Conservation (phyloP, 768 basidiomycete species). For the Mycena venus region DNA sequence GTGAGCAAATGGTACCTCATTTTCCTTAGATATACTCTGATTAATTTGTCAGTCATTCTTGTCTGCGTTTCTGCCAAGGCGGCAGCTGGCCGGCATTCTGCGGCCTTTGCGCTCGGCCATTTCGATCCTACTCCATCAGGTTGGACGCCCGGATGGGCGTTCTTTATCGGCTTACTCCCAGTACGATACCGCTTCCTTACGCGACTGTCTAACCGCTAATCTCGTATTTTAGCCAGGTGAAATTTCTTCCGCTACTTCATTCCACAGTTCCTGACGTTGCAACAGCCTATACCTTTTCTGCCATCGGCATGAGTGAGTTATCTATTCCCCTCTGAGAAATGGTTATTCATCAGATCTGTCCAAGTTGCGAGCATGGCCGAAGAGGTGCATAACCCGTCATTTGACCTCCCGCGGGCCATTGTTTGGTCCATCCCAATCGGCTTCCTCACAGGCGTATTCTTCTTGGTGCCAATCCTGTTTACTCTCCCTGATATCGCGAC, state of each 20-base stretch:
- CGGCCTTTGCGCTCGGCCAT: slow-evolving; percentile 67
- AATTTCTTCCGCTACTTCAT: not conserved
- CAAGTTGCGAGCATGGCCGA: slow-evolving; percentile 76
- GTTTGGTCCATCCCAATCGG: slow-evolving; percentile 68
- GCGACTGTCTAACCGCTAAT: not conserved
- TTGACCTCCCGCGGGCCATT: slow-evolving; percentile 69
- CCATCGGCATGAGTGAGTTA: slow-evolving; percentile 72
- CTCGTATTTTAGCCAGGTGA: slow-evolving; percentile 52
- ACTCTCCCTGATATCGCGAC: slow-evolving; percentile 71
- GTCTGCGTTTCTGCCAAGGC: slow-evolving; percentile 72
- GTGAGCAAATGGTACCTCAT: slow-evolving; percentile 42
- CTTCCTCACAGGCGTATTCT: slow-evolving; percentile 63
- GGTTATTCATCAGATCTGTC: not conserved
- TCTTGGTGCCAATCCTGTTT: slow-evolving; percentile 74
- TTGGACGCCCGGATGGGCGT: slow-evolving; percentile 78
- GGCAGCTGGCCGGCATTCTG: slow-evolving; percentile 65
- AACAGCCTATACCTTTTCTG: slow-evolving; percentile 67
- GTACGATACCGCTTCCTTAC: slow-evolving; percentile 46
- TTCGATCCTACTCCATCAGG: slow-evolving; percentile 76
- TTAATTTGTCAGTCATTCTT: slow-evolving; percentile 60
- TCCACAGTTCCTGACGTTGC: not conserved
- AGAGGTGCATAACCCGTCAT: slow-evolving; percentile 71
- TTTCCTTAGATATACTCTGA: not conserved
- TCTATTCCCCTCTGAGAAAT: too few species aligned
- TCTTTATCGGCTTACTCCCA: slow-evolving; percentile 74